Evolutionary conservation across 2,329 filamentous ascomycete species (phyloP).

Genomic region (Arthrobotrys iridis): DNA sequence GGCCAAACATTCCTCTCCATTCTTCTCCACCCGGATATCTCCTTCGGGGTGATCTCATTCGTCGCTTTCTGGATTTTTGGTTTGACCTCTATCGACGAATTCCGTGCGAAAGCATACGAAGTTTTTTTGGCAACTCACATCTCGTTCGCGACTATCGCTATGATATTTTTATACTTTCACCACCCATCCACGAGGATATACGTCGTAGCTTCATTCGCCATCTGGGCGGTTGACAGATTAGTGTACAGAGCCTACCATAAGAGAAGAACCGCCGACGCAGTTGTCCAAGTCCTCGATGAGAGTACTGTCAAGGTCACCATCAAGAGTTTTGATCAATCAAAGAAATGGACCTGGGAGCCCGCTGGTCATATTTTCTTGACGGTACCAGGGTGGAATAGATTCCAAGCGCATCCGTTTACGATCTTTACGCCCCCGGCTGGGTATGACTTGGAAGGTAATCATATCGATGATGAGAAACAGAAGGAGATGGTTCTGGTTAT

Average conservation of each 20-base stretch:
- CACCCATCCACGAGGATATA: conserved; percentile 67
- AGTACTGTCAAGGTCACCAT: conserved; percentile 28
- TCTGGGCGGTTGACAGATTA: conserved; percentile 70
- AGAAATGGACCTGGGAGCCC: conserved; percentile 65
- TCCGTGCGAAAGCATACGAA: conserved; percentile 72
- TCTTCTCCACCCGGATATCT: conserved; percentile 69
- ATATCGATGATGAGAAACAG: not conserved
- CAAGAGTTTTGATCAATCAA: conserved; percentile 8
- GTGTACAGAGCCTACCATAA: conserved; percentile 61
- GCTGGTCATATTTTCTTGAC: conserved; percentile 73
- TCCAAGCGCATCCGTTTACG: conserved; percentile 75
- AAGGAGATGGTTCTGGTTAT: conserved; percentile 66
- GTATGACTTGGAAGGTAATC: conserved; percentile 21
- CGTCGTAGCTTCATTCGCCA: conserved; percentile 66
- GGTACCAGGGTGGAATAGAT: conserved; percentile 67
- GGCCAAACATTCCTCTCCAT: conserved; percentile 67
- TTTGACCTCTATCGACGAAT: conserved; percentile 66
- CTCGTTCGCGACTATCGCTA: conserved; percentile 67
- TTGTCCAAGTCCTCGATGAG: conserved; percentile 26
- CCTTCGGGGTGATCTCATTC: conserved; percentile 69
- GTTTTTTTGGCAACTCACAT: conserved; percentile 71
- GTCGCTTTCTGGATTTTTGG: conserved; percentile 38
- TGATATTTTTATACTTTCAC: conserved; percentile 71
- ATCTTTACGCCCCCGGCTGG: conserved; percentile 70
- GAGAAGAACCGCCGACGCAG: conserved; percentile 20